Conservation (phyloP, 495 filamentous ascomycete species). For the Penicilliopsis zonata region DNA sequence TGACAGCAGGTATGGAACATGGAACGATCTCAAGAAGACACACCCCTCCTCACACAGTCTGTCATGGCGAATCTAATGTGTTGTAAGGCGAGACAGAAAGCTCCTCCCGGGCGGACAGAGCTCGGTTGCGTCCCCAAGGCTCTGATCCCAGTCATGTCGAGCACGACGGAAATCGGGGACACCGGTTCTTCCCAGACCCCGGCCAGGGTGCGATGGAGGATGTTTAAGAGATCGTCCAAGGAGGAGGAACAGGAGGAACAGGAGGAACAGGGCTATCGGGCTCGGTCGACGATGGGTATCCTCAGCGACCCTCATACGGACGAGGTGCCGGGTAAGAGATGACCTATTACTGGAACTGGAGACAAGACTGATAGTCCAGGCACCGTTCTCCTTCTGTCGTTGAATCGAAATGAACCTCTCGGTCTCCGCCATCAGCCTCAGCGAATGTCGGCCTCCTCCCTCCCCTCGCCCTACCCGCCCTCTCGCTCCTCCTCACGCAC, state of each 20-base stretch:
- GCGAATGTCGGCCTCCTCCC: slow-evolving; percentile 64
- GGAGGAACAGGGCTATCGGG: slow-evolving; percentile 16
- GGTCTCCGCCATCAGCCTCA: slow-evolving; percentile 66
- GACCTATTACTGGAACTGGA: not conserved
- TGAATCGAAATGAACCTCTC: slow-evolving; percentile 68
- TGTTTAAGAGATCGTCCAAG: slow-evolving; percentile 7
- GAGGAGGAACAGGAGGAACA: slow-evolving; percentile 1
- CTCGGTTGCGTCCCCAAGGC: too few relatives aligned
- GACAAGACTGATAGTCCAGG: slow-evolving; percentile 36
- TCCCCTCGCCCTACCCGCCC: slow-evolving; percentile 45
- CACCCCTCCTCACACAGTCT: too few relatives aligned
- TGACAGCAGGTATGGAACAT: too few relatives aligned
- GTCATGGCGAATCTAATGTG: too few relatives aligned
- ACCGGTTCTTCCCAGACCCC: not conserved
- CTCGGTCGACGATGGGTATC: slow-evolving; percentile 69
- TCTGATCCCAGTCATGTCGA: too few relatives aligned
- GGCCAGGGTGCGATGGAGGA: slow-evolving; percentile 9
- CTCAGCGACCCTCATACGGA: slow-evolving; percentile 73
- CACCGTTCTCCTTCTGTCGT: slow-evolving; percentile 67
- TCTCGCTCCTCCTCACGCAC: slow-evolving; percentile 23
- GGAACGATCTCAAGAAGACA: too few relatives aligned
- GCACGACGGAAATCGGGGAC: not conserved
- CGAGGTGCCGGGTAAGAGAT: slow-evolving; percentile 72
- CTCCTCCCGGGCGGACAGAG: too few relatives aligned
- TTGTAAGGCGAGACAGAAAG: too few relatives aligned